Base-by-base conservation (phyloP, 129 eudicot genomes). In the Artemisia argyi region DNA sequence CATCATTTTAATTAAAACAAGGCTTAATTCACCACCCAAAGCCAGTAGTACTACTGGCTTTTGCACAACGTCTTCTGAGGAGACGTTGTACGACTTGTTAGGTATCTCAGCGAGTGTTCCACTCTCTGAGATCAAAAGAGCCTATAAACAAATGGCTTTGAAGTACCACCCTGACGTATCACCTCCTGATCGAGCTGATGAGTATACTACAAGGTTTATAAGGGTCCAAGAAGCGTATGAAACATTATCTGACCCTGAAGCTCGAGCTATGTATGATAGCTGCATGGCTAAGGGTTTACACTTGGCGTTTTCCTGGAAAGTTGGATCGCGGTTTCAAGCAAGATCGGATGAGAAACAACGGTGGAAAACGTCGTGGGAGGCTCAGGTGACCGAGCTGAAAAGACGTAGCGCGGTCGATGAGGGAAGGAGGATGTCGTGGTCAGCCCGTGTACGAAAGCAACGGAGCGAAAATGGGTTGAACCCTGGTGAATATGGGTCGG, bases 151-250 rank as follows among this genome's bases (percentile, higher is more conserved):
- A 19, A 74, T 83, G 73, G 91, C 84, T 16, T 76, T 83, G 18
- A 83, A 78, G 72, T 86, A 83, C 67, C 88, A 86, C 47, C 91
- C 91, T 0, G 91, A 86, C 32, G 79, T 81, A 17, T 86, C 88
- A 16, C 86, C 91, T 2, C 76, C 86, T 9, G 91, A 57, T 0
- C 53, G 16, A 44, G 57, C 19, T 3, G 74, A 68, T 60, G 84
- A 83, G 68, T 65, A 78, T 32, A 83, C 88, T 6, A 20, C 42
- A 20, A 76, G 74, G 82, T 86, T 86, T 48, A 83, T 86, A 44
- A 72, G 12, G 58, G 78, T 86, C 13, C 85, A 80, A 54, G 85
- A 86, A 56, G 91, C 91, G 26, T 86, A 86, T 11, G 80, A 86
- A 81, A 86, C 88, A 20, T 58, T 83, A 63, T 83, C 85, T 20